Conservation (phyloP, 306 rosid species). For the Amphicarpaea edgeworthii region DNA sequence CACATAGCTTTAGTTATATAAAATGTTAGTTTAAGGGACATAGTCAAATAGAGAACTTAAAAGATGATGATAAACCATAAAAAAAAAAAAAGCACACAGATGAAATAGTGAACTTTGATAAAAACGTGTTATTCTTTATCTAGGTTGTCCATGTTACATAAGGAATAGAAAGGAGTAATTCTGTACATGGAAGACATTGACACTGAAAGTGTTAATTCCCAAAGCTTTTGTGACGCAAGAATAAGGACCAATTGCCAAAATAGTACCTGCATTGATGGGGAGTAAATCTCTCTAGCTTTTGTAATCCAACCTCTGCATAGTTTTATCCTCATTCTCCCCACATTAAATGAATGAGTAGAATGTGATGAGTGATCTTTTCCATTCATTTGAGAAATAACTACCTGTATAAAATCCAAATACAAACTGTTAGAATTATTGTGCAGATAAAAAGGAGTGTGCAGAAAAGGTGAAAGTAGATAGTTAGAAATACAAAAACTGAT, state of each 20-base stretch:
- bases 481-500: background rate
- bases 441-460: too few relatives aligned
- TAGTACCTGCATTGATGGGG: constrained; percentile 88
- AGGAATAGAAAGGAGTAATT: background rate
- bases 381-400: constrained; percentile 83
- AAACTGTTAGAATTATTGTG: constrained; percentile 30
- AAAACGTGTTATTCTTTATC: background rate
- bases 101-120: constrained; percentile 21
- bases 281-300: constrained; percentile 93
- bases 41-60: constrained; percentile 23
- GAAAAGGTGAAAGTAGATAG: background rate
- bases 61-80: background rate
- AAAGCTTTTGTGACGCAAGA: background rate
- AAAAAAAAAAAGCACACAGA: background rate
- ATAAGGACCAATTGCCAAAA: constrained; percentile 17
- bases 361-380: constrained; percentile 86
- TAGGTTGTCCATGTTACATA: constrained; percentile 18
- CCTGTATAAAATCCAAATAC: constrained; percentile 57
- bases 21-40: constrained; percentile 39
- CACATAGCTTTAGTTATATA: constrained; percentile 68
- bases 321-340: constrained; percentile 95
- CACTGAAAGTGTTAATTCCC: background rate
- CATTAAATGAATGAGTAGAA: constrained; percentile 88
- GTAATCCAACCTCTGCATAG: constrained; percentile 97
- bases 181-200: background rate